Conservation (phyloP, 352 stramenopile genomes). For the Lagenidium sp. region DNA sequence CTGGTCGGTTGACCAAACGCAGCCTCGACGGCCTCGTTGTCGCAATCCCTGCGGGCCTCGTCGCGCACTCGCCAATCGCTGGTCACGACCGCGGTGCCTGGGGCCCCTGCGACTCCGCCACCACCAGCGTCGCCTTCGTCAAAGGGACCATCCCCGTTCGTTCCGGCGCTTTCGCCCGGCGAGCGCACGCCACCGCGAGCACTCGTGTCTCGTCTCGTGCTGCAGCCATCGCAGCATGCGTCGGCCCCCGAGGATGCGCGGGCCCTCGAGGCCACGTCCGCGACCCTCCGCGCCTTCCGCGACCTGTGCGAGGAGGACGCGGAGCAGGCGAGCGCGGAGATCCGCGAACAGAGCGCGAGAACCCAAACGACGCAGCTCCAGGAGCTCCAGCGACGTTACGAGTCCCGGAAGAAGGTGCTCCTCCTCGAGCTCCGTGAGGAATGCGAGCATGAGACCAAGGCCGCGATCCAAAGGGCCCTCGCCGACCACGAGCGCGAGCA, state of each 20-base stretch:
- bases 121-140: slow-evolving; percentile 7
- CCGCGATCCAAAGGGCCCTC: slow-evolving; percentile 15
- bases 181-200: too few species aligned
- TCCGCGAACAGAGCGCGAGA: slow-evolving; percentile 20
- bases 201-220: too few species aligned
- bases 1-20: background rate
- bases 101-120: slow-evolving; percentile 1
- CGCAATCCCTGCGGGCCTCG: background rate
- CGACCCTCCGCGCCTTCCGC: slow-evolving; percentile 23
- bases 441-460: slow-evolving; percentile 44
- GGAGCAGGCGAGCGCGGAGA: slow-evolving; percentile 15
- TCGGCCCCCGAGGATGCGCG: slow-evolving; percentile 10
- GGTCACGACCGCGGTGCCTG: too few species aligned
- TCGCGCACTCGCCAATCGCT: background rate
- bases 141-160: too few species aligned
- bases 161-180: too few species aligned
- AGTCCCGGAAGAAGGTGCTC: slow-evolving; percentile 49
- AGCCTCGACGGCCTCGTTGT: slow-evolving; percentile 9
- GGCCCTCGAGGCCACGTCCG: slow-evolving; percentile 20
- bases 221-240: background rate
- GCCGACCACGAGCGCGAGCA: slow-evolving; percentile 30
- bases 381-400: slow-evolving; percentile 51
- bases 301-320: slow-evolving; percentile 26
- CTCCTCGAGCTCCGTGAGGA: slow-evolving; percentile 33
- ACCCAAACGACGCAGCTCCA: slow-evolving; percentile 26